A percentile compares a stretch with the other conserved stretches of the same genome.
These are phyloP conservation scores for Xylaria cubensis DNA, from an alignment of 495 filamentous ascomycete genomes.

Conservation along the genomic window DNA sequence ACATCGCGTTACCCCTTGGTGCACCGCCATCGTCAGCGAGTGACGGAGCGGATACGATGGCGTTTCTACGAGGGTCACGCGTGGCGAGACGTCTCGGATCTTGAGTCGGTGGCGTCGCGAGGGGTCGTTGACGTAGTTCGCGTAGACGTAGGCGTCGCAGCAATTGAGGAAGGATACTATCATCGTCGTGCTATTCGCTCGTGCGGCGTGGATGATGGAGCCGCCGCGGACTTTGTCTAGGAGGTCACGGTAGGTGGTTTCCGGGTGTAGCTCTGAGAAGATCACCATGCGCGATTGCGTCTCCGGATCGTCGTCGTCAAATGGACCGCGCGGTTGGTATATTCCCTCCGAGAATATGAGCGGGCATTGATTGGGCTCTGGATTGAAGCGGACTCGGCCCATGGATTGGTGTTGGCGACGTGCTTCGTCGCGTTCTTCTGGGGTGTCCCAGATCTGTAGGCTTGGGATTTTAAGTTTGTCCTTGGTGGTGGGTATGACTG, in stretches of 20 bases:
- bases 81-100: not conserved
- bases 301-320: not conserved
- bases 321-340: not conserved
- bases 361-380: not conserved
- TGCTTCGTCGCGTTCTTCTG: not conserved
- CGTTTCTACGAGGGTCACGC: not conserved
- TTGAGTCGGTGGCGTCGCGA: not conserved
- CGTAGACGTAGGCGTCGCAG: slow-evolving; percentile 5
- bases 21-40: too few species aligned
- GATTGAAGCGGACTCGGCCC: not conserved
- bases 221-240: slow-evolving; percentile 19
- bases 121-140: not conserved
- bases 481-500: not conserved
- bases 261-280: not conserved
- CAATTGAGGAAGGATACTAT: not conserved
- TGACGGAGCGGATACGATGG: slow-evolving; percentile 3
- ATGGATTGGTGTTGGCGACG: not conserved
- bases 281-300: slow-evolving; percentile 14
- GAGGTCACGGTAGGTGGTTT: not conserved
- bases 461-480: not conserved
- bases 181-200: not conserved
- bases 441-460: not conserved
- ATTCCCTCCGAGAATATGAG: not conserved
- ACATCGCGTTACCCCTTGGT: not conserved
- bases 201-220: not conserved